Conservation (phyloP, 2,329 filamentous ascomycete genomes). For the Botryotinia narcissicola region DNA sequence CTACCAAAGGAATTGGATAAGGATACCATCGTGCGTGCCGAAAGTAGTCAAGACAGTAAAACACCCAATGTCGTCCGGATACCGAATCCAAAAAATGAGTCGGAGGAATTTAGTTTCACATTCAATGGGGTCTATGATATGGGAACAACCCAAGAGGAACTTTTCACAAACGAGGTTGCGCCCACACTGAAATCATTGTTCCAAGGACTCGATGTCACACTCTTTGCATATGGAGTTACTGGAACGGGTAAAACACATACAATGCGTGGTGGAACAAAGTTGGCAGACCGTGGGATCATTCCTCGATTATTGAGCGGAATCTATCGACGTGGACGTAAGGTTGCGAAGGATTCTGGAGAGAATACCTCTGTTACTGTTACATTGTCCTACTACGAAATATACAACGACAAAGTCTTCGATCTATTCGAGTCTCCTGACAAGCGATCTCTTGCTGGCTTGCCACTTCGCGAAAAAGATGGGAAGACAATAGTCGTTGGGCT, state of each 20-base stretch:
- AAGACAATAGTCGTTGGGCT: constrained; percentile 85
- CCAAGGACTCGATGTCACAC: constrained; percentile 80
- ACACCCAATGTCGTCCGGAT: constrained; percentile 75
- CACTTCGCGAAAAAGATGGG: constrained; percentile 79
- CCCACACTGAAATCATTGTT: constrained; percentile 91
- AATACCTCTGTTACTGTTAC: constrained; percentile 69
- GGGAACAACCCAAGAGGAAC: constrained; percentile 73
- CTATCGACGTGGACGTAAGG: constrained; percentile 81
- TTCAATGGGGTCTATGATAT: constrained; percentile 93
- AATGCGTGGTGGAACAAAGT: constrained; percentile 85
- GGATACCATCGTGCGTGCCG: constrained; percentile 77
- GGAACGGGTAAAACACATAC: constrained; percentile 95
- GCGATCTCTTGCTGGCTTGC: constrained; percentile 69
- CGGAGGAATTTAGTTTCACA: constrained; percentile 87
- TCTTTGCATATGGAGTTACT: constrained; percentile 91
- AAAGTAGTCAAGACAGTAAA: constrained; percentile 58
- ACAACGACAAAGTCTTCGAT: constrained; percentile 94
- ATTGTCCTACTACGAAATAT: constrained; percentile 93
- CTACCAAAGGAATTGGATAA: constrained; percentile 81
- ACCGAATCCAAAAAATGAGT: constrained; percentile 88
- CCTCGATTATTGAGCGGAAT: constrained; percentile 81
- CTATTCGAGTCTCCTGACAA: constrained; percentile 85
- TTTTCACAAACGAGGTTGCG: constrained; percentile 91
- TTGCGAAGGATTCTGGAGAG: constrained; percentile 73
- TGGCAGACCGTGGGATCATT: constrained; percentile 84